A percentile compares a stretch with the other conserved stretches of the same genome.
These are phyloP conservation scores for Claviceps humidiphila DNA, from an alignment of 2,329 filamentous ascomycete genomes.

Conservation along the genomic window DNA sequence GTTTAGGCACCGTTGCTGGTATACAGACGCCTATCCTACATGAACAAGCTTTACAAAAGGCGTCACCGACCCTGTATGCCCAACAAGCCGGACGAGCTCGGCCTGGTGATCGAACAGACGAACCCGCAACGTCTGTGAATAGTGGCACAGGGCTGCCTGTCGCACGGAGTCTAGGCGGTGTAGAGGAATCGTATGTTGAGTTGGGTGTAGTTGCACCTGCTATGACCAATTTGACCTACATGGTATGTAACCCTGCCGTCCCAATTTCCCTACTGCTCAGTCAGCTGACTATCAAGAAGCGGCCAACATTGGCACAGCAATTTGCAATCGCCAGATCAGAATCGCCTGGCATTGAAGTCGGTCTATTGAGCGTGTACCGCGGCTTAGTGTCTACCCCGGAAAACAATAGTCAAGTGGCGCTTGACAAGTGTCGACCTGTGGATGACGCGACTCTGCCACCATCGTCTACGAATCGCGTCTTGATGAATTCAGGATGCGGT, in stretches of 20 bases:
- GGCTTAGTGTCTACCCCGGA: neutral
- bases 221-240: neutral
- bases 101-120: neutral
- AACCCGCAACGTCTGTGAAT: neutral
- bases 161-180: constrained; percentile 4
- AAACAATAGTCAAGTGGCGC: neutral
- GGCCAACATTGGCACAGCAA: neutral
- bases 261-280: neutral
- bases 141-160: neutral
- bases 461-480: neutral
- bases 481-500: neutral
- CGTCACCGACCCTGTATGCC: neutral
- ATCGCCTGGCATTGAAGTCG: neutral
- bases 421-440: neutral
- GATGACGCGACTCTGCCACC: neutral
- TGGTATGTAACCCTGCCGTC: neutral
- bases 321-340: neutral
- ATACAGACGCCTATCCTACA: neutral
- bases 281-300: constrained; percentile 1
- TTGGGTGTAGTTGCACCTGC: neutral
- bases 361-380: neutral
- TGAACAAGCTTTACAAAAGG: constrained; percentile 9
- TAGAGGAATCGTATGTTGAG: constrained; percentile 8
- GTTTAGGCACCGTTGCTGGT: constrained; percentile 6
- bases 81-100: neutral